Conservation (phyloP, 805 yeast genomes). For the Maudiozyma pseudohumilis region DNA sequence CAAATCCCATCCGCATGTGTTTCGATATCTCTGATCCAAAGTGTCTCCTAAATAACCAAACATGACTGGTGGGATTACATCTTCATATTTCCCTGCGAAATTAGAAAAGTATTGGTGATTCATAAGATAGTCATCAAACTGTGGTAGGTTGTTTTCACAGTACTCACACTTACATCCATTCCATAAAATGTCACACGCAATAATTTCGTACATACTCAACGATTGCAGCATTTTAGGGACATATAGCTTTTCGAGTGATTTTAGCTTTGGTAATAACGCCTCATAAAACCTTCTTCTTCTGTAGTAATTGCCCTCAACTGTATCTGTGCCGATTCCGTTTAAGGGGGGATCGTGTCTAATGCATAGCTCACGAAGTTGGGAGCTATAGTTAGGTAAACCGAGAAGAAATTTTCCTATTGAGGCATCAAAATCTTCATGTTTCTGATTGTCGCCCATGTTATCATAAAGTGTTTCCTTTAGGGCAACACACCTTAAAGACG, state of each 20-base stretch:
- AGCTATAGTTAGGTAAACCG: slow-evolving; percentile 25
- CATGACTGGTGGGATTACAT: slow-evolving; percentile 49
- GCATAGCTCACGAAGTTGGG: slow-evolving; percentile 33
- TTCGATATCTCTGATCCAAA: slow-evolving; percentile 29
- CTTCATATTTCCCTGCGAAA: slow-evolving; percentile 40
- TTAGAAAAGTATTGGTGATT: slow-evolving; percentile 51
- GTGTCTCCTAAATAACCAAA: slow-evolving; percentile 43
- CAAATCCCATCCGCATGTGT: slow-evolving; percentile 25
- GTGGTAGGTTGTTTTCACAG: slow-evolving; percentile 41
- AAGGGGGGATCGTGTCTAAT: slow-evolving; percentile 51
- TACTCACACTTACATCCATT: slow-evolving; percentile 62
- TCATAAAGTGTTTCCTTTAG: slow-evolving; percentile 30
- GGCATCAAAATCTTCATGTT: slow-evolving; percentile 48
- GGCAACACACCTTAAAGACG: slow-evolving; percentile 17
- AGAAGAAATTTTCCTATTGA: slow-evolving; percentile 35
- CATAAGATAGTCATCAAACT: slow-evolving; percentile 52
- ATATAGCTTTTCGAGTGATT: slow-evolving; percentile 35
- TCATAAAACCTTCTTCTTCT: slow-evolving; percentile 47
- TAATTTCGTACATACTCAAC: slow-evolving; percentile 57
- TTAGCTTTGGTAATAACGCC: slow-evolving; percentile 37
- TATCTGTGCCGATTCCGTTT: slow-evolving; percentile 50
- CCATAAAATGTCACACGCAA: slow-evolving; percentile 64
- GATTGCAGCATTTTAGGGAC: slow-evolving; percentile 54
- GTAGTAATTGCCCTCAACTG: slow-evolving; percentile 63
- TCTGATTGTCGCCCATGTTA: slow-evolving; percentile 33